Percentiles rank a stretch among this genome's conserved stretches.
These are phyloP conservation scores for Xylaria sp. DNA, from an alignment of 2,329 filamentous ascomycete genomes.

Conservation along the genomic window DNA sequence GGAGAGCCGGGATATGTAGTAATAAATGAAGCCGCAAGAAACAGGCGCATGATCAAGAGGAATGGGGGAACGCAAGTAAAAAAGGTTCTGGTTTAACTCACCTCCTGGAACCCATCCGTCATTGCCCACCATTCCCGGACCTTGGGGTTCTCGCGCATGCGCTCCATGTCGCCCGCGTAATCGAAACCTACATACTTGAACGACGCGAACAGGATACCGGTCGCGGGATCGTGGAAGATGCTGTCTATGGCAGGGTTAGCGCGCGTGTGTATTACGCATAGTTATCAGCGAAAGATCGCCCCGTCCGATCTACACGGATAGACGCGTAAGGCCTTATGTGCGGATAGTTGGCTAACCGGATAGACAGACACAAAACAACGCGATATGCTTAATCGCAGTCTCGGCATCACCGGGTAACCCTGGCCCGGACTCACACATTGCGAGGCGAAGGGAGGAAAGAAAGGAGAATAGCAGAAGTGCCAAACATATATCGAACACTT, in stretches of 20 bases:
- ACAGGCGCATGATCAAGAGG: not conserved
- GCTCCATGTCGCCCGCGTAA: conserved; percentile 75
- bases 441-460: not conserved
- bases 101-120: conserved; percentile 78
- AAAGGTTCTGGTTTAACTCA: conserved; percentile 29
- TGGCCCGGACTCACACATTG: too few species aligned
- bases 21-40: not conserved
- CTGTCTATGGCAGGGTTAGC: conserved; percentile 57
- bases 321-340: too few species aligned
- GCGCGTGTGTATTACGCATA: not conserved
- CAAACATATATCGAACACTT: conserved; percentile 41
- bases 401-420: not conserved
- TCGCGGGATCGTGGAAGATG: conserved; percentile 70
- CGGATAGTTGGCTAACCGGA: not conserved
- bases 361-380: not conserved
- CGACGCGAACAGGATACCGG: conserved; percentile 70
- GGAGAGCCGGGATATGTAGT: too few species aligned
- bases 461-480: not conserved
- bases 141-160: conserved; percentile 73
- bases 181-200: conserved; percentile 82
- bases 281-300: too few species aligned
- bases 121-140: conserved; percentile 81
- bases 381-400: not conserved
- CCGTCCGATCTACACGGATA: too few species aligned
- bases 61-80: not conserved